Evolutionary conservation across 2,329 filamentous ascomycete species (phyloP).

Genomic region (Monascus ruber): DNA sequence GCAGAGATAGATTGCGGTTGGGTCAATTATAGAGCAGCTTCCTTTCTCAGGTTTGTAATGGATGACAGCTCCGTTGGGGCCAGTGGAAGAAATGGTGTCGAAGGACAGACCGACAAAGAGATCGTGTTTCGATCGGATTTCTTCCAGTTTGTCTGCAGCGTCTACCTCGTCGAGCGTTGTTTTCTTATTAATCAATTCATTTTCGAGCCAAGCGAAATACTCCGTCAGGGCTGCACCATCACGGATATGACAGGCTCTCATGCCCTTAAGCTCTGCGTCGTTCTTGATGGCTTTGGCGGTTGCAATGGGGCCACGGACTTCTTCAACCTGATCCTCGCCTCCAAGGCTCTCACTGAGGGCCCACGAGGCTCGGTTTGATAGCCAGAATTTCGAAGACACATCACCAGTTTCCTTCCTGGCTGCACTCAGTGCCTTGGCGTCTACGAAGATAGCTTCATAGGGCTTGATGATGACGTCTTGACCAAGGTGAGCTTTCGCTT

Average conservation of each 20-base stretch:
- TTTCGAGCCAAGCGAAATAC: slow-evolving; percentile 94
- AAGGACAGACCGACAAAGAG: slow-evolving; percentile 87
- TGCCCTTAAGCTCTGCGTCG: slow-evolving; percentile 74
- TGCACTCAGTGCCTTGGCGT: slow-evolving; percentile 55
- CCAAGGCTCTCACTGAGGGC: slow-evolving; percentile 77
- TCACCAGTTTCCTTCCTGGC: slow-evolving; percentile 26
- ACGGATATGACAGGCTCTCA: slow-evolving; percentile 86
- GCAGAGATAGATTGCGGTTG: slow-evolving; percentile 78
- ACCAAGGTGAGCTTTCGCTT: slow-evolving; percentile 58
- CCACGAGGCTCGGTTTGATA: slow-evolving; percentile 89
- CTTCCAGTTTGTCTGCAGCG: slow-evolving; percentile 83
- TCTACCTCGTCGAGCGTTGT: slow-evolving; percentile 72
- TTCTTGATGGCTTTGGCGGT: slow-evolving; percentile 96
- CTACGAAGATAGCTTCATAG: slow-evolving; percentile 70
- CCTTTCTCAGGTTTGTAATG: slow-evolving; percentile 86
- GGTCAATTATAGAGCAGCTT: slow-evolving; percentile 72
- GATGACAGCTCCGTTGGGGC: slow-evolving; percentile 84
- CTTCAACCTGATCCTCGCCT: slow-evolving; percentile 74
- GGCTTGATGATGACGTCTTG: slow-evolving; percentile 63
- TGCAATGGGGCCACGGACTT: slow-evolving; percentile 72
- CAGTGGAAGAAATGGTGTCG: slow-evolving; percentile 89
- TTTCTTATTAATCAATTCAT: slow-evolving; percentile 67
- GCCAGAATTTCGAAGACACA: slow-evolving; percentile 56
- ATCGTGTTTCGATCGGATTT: slow-evolving; percentile 46
- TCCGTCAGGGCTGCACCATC: slow-evolving; percentile 84